Conservation (phyloP, 2,329 filamentous ascomycete genomes). For the Westerdykella sp. region DNA sequence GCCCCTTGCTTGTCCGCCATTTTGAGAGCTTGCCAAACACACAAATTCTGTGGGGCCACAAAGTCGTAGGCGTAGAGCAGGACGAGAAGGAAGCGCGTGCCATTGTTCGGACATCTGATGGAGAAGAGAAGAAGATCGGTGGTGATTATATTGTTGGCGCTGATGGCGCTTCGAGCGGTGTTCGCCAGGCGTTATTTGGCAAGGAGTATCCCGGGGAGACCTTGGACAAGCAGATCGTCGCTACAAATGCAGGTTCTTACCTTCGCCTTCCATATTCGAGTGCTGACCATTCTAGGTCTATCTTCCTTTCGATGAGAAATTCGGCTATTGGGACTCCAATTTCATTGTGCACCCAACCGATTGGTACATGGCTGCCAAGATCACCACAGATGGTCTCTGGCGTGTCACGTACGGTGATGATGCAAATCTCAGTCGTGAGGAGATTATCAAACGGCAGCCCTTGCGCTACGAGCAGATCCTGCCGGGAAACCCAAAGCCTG, state of each 20-base stretch:
- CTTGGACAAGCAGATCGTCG: constrained; percentile 55
- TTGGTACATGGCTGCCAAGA: constrained; percentile 57
- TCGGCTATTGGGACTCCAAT: constrained; percentile 51
- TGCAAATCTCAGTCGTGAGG: constrained; percentile 47
- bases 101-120: constrained; percentile 20
- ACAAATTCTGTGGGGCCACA: constrained; percentile 28
- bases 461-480: constrained; percentile 53
- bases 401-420: constrained; percentile 59
- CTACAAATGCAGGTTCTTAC: constrained; percentile 50
- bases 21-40: constrained; percentile 23
- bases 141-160: constrained; percentile 33
- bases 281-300: constrained; percentile 45
- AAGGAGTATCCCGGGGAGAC: constrained; percentile 53
- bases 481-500: constrained; percentile 54
- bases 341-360: constrained; percentile 58
- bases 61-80: constrained; percentile 26
- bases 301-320: constrained; percentile 52
- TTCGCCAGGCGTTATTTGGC: constrained; percentile 28
- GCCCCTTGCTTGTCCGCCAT: constrained; percentile 23
- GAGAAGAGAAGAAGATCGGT: constrained; percentile 18
- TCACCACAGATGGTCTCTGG: constrained; percentile 55
- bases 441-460: constrained; percentile 50
- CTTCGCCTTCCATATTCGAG: neutral
- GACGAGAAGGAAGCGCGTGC: constrained; percentile 25
- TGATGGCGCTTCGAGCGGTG: constrained; percentile 31